These are phyloP conservation scores for Tricholoma matsutake DNA, from an alignment of 768 basidiomycete genomes.

Conservation along the genomic window DNA sequence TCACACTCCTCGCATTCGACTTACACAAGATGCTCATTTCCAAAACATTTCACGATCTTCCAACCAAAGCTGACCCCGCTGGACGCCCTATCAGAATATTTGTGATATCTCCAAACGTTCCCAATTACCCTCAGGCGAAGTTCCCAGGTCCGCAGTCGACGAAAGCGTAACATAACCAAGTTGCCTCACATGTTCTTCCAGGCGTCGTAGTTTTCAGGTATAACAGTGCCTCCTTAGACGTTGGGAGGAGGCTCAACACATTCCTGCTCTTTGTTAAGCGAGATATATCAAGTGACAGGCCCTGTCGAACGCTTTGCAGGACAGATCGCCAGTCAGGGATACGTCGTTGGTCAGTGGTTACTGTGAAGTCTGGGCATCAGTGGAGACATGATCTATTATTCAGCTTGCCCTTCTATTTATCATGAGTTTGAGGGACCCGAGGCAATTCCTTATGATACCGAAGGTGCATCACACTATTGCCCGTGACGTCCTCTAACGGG, in stretches of 20 bases:
- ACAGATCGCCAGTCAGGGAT: conserved; percentile 86
- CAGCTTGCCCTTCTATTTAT: conserved; percentile 82
- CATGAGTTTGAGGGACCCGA: conserved; percentile 93
- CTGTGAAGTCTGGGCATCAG: background rate
- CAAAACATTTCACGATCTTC: conserved; percentile 74
- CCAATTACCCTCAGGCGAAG: conserved; percentile 84
- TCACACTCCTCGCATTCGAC: too few relatives aligned
- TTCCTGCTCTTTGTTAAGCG: conserved; percentile 42
- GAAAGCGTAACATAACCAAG: background rate
- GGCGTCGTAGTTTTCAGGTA: conserved; percentile 84
- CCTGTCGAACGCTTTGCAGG: conserved; percentile 92
- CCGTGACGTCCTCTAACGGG: background rate
- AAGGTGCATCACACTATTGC: conserved; percentile 45
- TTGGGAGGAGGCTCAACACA: background rate
- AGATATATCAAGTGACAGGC: conserved; percentile 96
- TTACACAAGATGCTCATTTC: conserved; percentile 69
- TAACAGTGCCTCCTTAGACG: background rate
- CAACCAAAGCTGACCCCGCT: conserved; percentile 57
- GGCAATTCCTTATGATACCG: conserved; percentile 81
- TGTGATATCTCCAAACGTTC: conserved; percentile 74
- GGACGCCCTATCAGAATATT: conserved; percentile 76
- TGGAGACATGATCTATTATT: background rate
- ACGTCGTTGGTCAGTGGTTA: conserved; percentile 62
- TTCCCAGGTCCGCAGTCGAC: conserved; percentile 63
- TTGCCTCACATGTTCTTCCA: conserved; percentile 22